A percentile compares a stretch with the other conserved stretches of the same genome.
These are phyloP conservation scores for Blastomyces emzantsi DNA, from an alignment of 2,329 filamentous ascomycete species.

Conservation along the genomic window DNA sequence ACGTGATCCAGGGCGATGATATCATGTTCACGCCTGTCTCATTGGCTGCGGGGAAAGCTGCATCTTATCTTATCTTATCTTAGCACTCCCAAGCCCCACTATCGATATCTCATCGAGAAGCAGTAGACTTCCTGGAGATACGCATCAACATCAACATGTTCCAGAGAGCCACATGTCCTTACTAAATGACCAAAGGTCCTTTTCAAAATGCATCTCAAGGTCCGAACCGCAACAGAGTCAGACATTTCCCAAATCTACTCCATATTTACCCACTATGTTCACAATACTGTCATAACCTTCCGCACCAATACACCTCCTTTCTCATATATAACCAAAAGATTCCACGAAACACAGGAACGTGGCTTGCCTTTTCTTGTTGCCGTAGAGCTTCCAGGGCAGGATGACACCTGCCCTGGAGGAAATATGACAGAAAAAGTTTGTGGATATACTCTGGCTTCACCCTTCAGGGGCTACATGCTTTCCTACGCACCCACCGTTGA, in stretches of 20 bases:
- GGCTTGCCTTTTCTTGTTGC: constrained; percentile 33
- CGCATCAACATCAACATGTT: background rate
- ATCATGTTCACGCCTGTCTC: background rate
- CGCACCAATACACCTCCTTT: constrained; percentile 23
- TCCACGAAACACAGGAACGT: constrained; percentile 15
- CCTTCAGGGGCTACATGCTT: constrained; percentile 29
- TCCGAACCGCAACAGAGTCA: constrained; percentile 25
- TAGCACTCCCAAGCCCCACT: background rate
- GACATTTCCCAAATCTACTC: constrained; percentile 29
- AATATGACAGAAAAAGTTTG: constrained; percentile 18
- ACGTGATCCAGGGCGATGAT: background rate
- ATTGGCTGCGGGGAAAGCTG: background rate
- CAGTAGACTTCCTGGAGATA: background rate
- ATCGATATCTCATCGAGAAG: too few relatives aligned
- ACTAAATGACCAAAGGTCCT: background rate
- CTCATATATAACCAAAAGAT: constrained; percentile 24
- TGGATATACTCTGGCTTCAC: constrained; percentile 30
- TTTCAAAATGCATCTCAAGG: constrained; percentile 23
- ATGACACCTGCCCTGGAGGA: background rate
- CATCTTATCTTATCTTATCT: constrained; percentile 7
- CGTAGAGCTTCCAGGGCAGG: constrained; percentile 16
- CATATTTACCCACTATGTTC: constrained; percentile 33
- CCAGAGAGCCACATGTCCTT: background rate
- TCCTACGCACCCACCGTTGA: constrained; percentile 36
- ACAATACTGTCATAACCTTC: constrained; percentile 32